Base-by-base conservation (phyloP, 176 grass and related monocot species). In the Triticum turgidum region DNA sequence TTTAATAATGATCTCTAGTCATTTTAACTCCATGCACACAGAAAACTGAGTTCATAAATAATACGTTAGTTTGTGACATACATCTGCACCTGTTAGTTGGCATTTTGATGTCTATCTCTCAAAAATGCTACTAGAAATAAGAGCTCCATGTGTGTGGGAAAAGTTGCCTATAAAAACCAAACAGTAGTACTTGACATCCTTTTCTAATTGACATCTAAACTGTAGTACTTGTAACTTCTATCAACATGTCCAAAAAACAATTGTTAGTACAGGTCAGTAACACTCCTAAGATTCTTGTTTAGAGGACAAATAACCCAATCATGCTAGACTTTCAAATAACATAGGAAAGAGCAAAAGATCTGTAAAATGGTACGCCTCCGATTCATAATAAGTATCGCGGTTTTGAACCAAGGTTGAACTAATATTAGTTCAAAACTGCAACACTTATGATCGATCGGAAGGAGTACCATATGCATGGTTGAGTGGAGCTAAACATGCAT, bases 11-110 rank as follows among this genome's bases (percentile, higher is more conserved):
- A 70, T 71, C 8, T 32, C 49, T 74, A 47, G 37, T 75, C 8
- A 71, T 27, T 11, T 22, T 61, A 61, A 38, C 9, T 83, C 68
- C 15, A 73, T 73, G 52, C 81, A 30, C 32, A 44, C 35, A 72
- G 11, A 73, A 59, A 52, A 58, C 6, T 21, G 56, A 77, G 33
- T 20, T 38, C 38, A 21, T 3, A 62, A 20, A 22, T 65, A 33
- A 17, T 32, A 42, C 25, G 17, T 39, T 79, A 61, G 58, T 62
- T 79, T 62, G 32, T 79, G 76, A 39, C 21, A 61, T 78, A 39
- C 37, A 37, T 79, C 61, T 79, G 52, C 34, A 17, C 51, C 81
- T 73, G 29, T 42, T 59, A 59, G 14, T 83, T 73, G 51, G 70
- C 70, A 83, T 10, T 10, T 71, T 58, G 32, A 83, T 82, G 39